Percentiles rank a stretch among this genome's conserved stretches.
Evolutionary conservation across 73 alveolate genomes (phyloP).

Genomic region (Paraurostyla sp.): DNA sequence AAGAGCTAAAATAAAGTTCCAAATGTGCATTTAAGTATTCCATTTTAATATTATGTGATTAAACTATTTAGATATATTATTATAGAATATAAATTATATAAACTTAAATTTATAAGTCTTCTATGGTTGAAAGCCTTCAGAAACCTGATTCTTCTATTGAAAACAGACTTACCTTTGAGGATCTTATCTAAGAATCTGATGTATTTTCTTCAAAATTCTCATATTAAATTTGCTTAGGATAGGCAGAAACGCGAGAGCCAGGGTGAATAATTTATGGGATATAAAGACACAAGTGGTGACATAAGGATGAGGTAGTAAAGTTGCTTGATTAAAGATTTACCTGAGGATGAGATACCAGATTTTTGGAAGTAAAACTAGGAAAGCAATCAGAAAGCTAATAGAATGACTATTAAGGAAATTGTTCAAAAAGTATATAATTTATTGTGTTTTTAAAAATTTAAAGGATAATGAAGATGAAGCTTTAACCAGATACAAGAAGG

Average conservation of each 20-base stretch:
- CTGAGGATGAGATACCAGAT: constrained; percentile 40
- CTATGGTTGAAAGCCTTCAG: constrained; percentile 23
- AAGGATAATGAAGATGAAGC: constrained; percentile 64
- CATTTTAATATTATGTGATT: no score
- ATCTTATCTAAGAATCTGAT: neutral
- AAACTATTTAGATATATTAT: no score
- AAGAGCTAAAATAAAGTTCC: neutral
- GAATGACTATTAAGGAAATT: constrained; percentile 40
- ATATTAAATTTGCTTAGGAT: neutral
- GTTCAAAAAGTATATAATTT: constrained; percentile 2
- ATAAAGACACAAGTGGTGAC: neutral
- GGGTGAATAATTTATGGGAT: neutral
- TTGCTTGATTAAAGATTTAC: constrained; percentile 42
- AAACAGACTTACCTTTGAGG: neutral
- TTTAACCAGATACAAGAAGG: constrained; percentile 29
- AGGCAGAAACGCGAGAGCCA: neutral
- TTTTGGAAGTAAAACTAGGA: constrained; percentile 14
- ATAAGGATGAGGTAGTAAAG: constrained; percentile 33
- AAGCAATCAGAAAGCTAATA: neutral
- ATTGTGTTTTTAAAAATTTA: neutral
- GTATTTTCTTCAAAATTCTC: neutral
- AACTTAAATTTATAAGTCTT: neutral
- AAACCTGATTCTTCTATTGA: neutral
- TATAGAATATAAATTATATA: no score
- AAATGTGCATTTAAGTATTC: constrained; percentile 19